phyloP scores from a whole-genome alignment of 1,139 yeast species.

The Scheffersomyces lignicola region DNA sequence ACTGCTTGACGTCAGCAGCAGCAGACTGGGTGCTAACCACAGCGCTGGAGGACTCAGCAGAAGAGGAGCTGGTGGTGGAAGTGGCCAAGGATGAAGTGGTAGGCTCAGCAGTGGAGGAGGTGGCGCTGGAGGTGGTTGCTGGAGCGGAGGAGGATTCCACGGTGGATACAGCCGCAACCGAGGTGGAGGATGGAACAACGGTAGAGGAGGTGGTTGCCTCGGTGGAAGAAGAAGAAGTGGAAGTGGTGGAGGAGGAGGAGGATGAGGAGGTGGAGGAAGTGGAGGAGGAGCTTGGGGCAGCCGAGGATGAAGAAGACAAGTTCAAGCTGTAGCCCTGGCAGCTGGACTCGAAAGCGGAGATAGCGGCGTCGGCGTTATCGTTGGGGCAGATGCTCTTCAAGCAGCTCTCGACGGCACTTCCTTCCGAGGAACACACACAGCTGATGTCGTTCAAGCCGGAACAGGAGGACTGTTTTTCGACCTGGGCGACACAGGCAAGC shows the following conservation, averaged over 20 bases:
- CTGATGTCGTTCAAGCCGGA: slow-evolving; percentile 56
- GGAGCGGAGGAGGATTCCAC: slow-evolving; percentile 12
- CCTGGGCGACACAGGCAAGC: slow-evolving; percentile 81
- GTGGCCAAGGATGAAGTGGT: slow-evolving; percentile 7
- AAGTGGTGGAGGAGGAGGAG: slow-evolving; percentile 28
- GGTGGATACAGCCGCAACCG: slow-evolving; percentile 17
- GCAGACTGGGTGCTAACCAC: slow-evolving; percentile 13
- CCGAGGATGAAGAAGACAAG: slow-evolving; percentile 19
- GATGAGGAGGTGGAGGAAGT: slow-evolving; percentile 27
- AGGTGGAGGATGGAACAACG: slow-evolving; percentile 17
- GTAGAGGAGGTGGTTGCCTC: slow-evolving; percentile 22
- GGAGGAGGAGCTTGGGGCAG: slow-evolving; percentile 24
- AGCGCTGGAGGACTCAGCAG: slow-evolving; percentile 16
- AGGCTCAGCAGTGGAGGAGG: slow-evolving; percentile 8
- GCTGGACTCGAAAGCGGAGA: slow-evolving; percentile 51
- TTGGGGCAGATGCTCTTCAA: slow-evolving; percentile 65
- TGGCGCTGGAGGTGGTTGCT: slow-evolving; percentile 12
- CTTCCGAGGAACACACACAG: slow-evolving; percentile 64
- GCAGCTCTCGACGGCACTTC: slow-evolving; percentile 55
- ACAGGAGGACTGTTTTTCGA: slow-evolving; percentile 57
- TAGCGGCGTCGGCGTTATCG: slow-evolving; percentile 57
- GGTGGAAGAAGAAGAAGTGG: slow-evolving; percentile 28
- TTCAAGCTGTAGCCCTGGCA: slow-evolving; percentile 44
- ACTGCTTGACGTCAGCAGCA: slow-evolving; percentile 33
- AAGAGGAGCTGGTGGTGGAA: slow-evolving; percentile 9